phyloP scores from a whole-genome alignment of 106 monocot species.

The Dioscorea alata region DNA sequence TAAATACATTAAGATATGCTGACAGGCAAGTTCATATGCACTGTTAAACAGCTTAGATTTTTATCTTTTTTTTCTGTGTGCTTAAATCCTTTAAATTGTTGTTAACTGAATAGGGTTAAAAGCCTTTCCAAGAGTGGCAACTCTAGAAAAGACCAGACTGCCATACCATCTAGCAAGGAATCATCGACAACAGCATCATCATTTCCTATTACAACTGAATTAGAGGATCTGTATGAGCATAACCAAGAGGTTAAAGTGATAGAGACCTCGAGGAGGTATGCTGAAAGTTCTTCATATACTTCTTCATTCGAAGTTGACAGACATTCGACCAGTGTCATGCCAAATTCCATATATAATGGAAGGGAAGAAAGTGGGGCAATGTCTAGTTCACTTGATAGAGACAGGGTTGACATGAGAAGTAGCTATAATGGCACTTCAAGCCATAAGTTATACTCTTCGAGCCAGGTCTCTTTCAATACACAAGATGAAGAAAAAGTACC shows the following conservation, averaged over 20 bases:
- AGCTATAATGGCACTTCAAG: constrained; percentile 12
- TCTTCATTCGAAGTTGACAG: constrained; percentile 40
- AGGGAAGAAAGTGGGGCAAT: constrained; percentile 40
- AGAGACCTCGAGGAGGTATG: constrained; percentile 23
- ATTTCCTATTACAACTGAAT: constrained; percentile 29
- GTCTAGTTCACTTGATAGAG: constrained; percentile 24
- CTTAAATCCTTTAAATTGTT: constrained; percentile 13
- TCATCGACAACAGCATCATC: constrained; percentile 27
- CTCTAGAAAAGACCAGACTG: constrained; percentile 63
- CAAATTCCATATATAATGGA: constrained; percentile 23
- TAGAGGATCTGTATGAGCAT: constrained; percentile 27
- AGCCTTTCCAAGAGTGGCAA: constrained; percentile 85
- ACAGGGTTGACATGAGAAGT: constrained; percentile 22
- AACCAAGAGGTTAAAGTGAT: constrained; percentile 41
- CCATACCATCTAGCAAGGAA: constrained; percentile 37
- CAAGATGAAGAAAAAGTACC: constrained; percentile 68
- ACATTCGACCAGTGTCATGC: constrained; percentile 21
- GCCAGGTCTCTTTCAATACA: constrained; percentile 23
- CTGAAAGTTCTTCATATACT: constrained; percentile 24
- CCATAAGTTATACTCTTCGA: constrained; percentile 27
- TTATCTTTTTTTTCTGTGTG: not conserved
- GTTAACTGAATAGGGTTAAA: constrained; percentile 39
- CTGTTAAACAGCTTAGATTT: not conserved
- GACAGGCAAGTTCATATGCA: constrained; percentile 54
- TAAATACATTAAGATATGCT: constrained; percentile 97